Evolutionary conservation across 2,329 filamentous ascomycete genomes (phyloP), one percentile per base, ranked within the genome.

Genomic region (Trichoderma endophyticum): DNA sequence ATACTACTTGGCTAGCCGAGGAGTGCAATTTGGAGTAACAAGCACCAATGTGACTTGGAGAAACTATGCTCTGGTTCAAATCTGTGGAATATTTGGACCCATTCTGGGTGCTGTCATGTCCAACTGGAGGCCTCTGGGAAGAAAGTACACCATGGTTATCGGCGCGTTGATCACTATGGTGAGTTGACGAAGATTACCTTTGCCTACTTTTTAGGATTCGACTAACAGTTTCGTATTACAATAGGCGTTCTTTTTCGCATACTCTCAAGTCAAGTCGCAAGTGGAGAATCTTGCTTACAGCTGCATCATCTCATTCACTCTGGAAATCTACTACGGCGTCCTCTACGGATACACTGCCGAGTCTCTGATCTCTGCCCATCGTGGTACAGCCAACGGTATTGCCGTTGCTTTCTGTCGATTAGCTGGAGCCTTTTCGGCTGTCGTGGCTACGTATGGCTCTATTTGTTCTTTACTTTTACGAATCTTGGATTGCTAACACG

Each of bases 341-440:
- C 43, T 91, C 73, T 83, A 81, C 63, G 82, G 81, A 2, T 83
- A 81, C 75, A 88, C 86, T 0, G 86, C 86, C 0, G 86, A 88
- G 74, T 78, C 81, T 1, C 79, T 88, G 9, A 86, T 86, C 0
- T 85, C 84, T 32, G 86, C 86, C 4, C 87, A 90, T 75, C 82
- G 88, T 21, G 87, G 87, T 0, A 90, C 88, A 0, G 89, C 88
- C 2, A 78, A 75, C 5, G 75, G 76, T 0, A 75, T 78, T 26
- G 70, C 75, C 0, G 88, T 89, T 73, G 87, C 86, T 0, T 87
- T 87, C 72, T 92, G 92, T 76, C 84, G 90, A 4, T 77, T 92
- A 72, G 92, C 92, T 89, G 90, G 90, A 2, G 91, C 92, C 48
- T 75, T 92, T 72, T 88, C 86, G 43, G 89, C 90, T 1, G 85